Base-by-base conservation (phyloP, 2,329 filamentous ascomycete genomes). In the Aspergillus sp. region DNA sequence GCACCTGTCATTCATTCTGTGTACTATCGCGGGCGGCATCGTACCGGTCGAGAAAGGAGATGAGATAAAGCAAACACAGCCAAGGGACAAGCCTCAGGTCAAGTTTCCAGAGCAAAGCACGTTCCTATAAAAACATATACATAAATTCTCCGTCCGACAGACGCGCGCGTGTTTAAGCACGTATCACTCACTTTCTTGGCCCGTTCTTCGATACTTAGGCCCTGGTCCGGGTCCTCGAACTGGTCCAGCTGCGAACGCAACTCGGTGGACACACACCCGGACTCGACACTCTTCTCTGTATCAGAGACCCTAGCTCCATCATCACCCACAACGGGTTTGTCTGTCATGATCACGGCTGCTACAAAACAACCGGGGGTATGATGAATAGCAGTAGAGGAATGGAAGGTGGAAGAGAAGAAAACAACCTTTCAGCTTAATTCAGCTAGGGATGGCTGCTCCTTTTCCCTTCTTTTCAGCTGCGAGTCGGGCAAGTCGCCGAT, bases 171-270 rank as follows among this genome's bases (percentile, higher is more conserved):
- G 19, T 19, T 19, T 19, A 19, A 19, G 19, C 19, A 19, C 19
- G 19, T 19, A 19, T 19, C 19, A 19, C 30, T 52, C 68, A 86
- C 84, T 57, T 80, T 77, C 42, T 67, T 74, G 28, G 76, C 76
- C 53, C 70, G 76, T 61, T 88, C 84, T 52, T 80, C 81, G 1
- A 77, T 76, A 35, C 74, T 81, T 55, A 86, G 66, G 5, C 80
- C 79, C 42, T 77, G 81, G 65, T 88, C 85, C 0, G 80, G 80
- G 56, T 83, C 79, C 29, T 63, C 61, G 6, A 63, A 53, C 1
- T 48, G 48, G 3, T 47, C 50, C 4, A 61, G 44, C 40, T 51
- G 50, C 1, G 51, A 19, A 19, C 2, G 19, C 19, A 19, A 48
- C 6, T 51, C 49, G 7, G 10, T 32, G 6, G 45, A 29, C 7